Percentiles rank a stretch among this genome's conserved stretches.
phyloP scores from a whole-genome alignment of 768 basidiomycete genomes.

The Tulasnella sp. region DNA sequence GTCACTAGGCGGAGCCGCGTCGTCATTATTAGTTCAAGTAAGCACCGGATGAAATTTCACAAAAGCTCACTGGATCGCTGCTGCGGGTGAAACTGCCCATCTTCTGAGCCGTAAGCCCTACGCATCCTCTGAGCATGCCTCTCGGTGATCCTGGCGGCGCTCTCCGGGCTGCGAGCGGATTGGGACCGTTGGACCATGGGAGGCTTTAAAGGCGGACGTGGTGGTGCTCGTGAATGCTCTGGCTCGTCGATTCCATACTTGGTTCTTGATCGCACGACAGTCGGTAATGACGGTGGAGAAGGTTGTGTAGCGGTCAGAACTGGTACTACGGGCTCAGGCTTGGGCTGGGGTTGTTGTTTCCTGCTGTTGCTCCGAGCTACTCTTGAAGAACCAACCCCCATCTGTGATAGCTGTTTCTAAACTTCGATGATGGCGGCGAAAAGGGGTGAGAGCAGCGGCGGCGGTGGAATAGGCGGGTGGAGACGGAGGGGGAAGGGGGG shows the following conservation, averaged over 20 bases:
- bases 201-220: neutral
- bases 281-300: neutral
- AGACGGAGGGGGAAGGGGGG: neutral
- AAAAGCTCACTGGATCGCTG: conserved; percentile 5
- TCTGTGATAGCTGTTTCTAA: neutral
- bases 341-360: conserved; percentile 3
- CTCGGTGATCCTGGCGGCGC: conserved; percentile 12
- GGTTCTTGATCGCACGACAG: conserved; percentile 6
- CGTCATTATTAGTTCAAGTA: conserved; percentile 48
- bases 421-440: neutral
- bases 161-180: neutral
- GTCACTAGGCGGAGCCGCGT: conserved; percentile 48
- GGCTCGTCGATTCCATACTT: conserved; percentile 11
- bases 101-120: conserved; percentile 18
- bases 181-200: neutral
- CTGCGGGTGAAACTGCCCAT: neutral
- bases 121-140: conserved; percentile 12
- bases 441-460: neutral
- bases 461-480: neutral
- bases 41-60: neutral
- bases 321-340: neutral
- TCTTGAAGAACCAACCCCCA: conserved; percentile 22
- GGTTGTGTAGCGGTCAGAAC: neutral
- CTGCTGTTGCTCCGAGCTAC: neutral
- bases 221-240: neutral